A percentile compares a stretch with the other conserved stretches of the same genome.
Evolutionary conservation across 495 filamentous ascomycete genomes (phyloP).

Genomic region (Neurospora cerealis): DNA sequence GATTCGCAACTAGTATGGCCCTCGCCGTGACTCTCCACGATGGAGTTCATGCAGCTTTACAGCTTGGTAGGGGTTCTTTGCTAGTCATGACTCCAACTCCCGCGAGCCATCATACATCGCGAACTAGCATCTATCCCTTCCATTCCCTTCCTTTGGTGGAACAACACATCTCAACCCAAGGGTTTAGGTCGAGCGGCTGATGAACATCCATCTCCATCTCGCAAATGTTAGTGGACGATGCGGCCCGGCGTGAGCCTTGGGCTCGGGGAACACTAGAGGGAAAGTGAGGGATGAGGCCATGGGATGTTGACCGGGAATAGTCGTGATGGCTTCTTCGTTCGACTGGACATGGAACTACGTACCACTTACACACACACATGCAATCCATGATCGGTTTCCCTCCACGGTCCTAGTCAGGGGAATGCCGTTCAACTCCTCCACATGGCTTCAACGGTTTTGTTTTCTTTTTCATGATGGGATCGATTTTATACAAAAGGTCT

Average conservation of each 20-base stretch:
- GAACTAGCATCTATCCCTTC: not conserved
- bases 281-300: not conserved
- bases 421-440: not conserved
- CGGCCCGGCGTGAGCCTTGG: not conserved
- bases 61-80: constrained; percentile 3
- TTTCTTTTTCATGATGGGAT: not conserved
- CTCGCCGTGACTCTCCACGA: not conserved
- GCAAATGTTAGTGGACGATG: not conserved
- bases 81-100: not conserved
- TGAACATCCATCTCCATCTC: not conserved
- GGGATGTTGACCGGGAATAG: not conserved
- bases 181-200: not conserved
- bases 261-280: not conserved
- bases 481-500: constrained; percentile 23
- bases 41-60: constrained; percentile 1
- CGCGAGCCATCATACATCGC: not conserved
- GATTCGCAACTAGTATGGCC: not conserved
- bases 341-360: not conserved
- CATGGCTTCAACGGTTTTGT: constrained; percentile 8
- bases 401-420: not conserved
- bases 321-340: not conserved
- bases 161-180: not conserved
- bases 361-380: not conserved
- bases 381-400: not conserved
- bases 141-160: not conserved